Base-by-base conservation (phyloP, 148 eudicot species). In the Limonium bicolor region DNA sequence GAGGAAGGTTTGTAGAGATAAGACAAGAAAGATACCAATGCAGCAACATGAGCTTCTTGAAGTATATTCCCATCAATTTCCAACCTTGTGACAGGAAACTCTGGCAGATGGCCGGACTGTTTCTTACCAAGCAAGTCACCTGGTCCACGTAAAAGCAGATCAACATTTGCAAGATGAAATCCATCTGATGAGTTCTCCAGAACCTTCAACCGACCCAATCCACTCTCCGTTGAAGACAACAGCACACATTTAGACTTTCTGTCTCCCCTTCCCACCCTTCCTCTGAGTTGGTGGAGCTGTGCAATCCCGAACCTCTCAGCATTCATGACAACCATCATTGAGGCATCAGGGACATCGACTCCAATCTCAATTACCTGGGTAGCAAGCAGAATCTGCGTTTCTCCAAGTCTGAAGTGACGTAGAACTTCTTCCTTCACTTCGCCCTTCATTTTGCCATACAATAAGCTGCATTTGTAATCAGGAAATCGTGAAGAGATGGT, bases 261-360 rank as follows among this genome's bases (percentile, higher is more conserved):
- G 21, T 51, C 49, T 56, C 99, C 95, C 17, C 99, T 77, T 16
- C 99, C 99, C 20, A 90, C 99, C 29, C 99, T 72, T 15, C 99
- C 99, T 46, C 95, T 65, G 32, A 90, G 84, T 58, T 90, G 99
- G 71, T 90, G 99, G 12, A 90, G 67, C 51, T 90, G 99, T 50
- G 99, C 99, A 26, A 81, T 75, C 37, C 99, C 99, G 32, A 90
- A 84, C 65, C 99, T 80, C 60, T 90, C 99, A 15, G 95, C 82
- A 61, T 90, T 90, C 87, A 78, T 76, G 14, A 90, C 99, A 50
- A 90, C 85, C 93, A 90, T 90, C 95, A 84, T 75, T 30, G 99
- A 84, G 48, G 99, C 99, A 65, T 90, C 99, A 9, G 99, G 93
- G 17, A 90, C 76, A 48, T 90, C 99, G 45, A 90, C 83, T 6